Base-by-base conservation (phyloP, 192 early-diverging fungal genomes). In the Umbelopsis sp. region DNA sequence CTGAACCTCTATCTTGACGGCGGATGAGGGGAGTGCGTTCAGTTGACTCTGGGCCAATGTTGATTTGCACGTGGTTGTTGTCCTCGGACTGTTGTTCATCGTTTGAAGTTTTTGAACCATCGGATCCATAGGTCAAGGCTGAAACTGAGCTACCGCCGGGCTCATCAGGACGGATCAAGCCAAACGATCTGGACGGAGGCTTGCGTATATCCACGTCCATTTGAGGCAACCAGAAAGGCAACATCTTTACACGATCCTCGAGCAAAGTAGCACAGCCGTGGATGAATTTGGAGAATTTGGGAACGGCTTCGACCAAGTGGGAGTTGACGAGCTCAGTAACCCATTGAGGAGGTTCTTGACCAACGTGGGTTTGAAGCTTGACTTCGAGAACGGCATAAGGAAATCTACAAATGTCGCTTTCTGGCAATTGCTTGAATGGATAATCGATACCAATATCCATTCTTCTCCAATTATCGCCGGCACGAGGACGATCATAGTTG, bases 351-450 rank as follows among this genome's bases (percentile, higher is more conserved):
- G 94, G 93, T 68, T 93, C 90, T 37, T 91, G 90, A 21, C 96
- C 97, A 30, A 91, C 86, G 48, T 95, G 91, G 4, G 94, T 97
- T 78, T 99, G 95, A 49, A 98, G 84, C 83, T 99, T 99, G 75
- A 99, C 95, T 75, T 99, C 98, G 16, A 99, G 85, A 20, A 99
- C 86, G 15, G 98, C 98, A 71, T 97, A 99, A 16, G 98, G 98
- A 84, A 99, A 99, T 20, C 89, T 84, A 64, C 87, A 88, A 21
- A 95, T 90, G 55, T 99, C 98, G 1, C 81, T 84, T 7, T 94
- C 91, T 20, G 87, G 85, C 37, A 99, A 81, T 73, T 99, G 89
- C 21, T 90, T 84, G 79, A 99, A 99, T 2, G 96, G 96, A 71
- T 91, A 94, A 66, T 93, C 91, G 27, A 92, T 92, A 33, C 92